These are phyloP conservation scores for Oryza nivara DNA, from an alignment of 176 grass and related monocot species.

Conservation along the genomic window DNA sequence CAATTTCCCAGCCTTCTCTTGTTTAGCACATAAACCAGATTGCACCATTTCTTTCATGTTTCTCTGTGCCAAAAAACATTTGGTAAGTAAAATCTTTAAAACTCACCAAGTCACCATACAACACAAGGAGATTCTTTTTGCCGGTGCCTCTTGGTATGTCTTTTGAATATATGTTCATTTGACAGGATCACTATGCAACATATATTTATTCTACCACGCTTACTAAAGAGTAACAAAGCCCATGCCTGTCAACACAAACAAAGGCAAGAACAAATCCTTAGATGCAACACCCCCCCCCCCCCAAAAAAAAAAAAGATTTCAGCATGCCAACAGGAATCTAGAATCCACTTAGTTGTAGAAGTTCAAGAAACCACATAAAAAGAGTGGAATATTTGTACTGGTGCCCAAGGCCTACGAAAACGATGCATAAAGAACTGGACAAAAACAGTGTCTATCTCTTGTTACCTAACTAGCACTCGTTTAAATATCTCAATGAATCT, in stretches of 20 bases:
- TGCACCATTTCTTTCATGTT: slow-evolving; percentile 87
- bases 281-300: no score
- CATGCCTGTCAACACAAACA: background rate
- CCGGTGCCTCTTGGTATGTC: background rate
- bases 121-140: background rate
- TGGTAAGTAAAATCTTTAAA: background rate
- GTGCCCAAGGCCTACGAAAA: no score
- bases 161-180: slow-evolving; percentile 2
- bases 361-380: no score
- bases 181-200: background rate
- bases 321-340: no score
- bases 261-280: no score
- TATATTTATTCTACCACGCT: background rate
- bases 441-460: background rate
- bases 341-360: no score
- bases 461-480: background rate
- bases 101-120: background rate
- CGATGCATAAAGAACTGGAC: background rate
- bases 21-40: slow-evolving; percentile 71
- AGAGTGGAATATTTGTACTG: no score
- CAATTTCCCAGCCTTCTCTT: slow-evolving; percentile 76
- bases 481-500: background rate
- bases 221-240: background rate
- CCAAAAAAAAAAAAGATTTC: no score
- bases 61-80: slow-evolving; percentile 38